These are phyloP conservation scores for Withania somnifera DNA, from an alignment of 305 asterid species.

Conservation along the genomic window DNA sequence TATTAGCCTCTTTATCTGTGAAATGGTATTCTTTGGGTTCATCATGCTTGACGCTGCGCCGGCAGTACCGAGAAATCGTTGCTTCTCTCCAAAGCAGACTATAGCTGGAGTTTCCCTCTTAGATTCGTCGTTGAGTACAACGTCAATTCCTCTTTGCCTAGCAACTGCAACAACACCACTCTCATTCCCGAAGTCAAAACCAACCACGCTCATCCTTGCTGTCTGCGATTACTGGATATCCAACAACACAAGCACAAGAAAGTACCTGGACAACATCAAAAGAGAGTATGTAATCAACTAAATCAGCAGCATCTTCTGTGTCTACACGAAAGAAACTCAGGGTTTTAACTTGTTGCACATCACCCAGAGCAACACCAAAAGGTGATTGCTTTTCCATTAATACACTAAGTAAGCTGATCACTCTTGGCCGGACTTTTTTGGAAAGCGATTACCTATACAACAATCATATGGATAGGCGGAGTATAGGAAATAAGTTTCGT, in stretches of 20 bases:
- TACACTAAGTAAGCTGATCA: neutral
- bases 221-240: neutral
- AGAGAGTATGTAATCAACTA: neutral
- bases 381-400: neutral
- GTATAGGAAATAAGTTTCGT: neutral
- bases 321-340: neutral
- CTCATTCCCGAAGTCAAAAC: slow-evolving; percentile 88
- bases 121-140: slow-evolving; percentile 89
- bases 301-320: neutral
- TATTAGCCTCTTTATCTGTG: slow-evolving; percentile 74
- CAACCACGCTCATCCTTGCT: slow-evolving; percentile 91
- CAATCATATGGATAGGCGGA: neutral
- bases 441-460: neutral
- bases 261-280: neutral
- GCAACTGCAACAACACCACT: slow-evolving; percentile 91
- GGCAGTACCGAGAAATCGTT: slow-evolving; percentile 90
- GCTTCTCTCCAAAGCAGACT: slow-evolving; percentile 89
- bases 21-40: slow-evolving; percentile 92
- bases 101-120: slow-evolving; percentile 89
- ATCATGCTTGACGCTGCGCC: slow-evolving; percentile 95
- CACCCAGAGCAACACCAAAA: neutral
- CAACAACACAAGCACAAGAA: neutral
- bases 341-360: neutral
- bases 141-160: slow-evolving; percentile 88
- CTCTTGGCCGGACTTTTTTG: neutral